Percentiles rank a stretch among this genome's conserved stretches.
phyloP scores from a whole-genome alignment of 1,139 yeast species.

The Eremothecium sinecaudum region DNA sequence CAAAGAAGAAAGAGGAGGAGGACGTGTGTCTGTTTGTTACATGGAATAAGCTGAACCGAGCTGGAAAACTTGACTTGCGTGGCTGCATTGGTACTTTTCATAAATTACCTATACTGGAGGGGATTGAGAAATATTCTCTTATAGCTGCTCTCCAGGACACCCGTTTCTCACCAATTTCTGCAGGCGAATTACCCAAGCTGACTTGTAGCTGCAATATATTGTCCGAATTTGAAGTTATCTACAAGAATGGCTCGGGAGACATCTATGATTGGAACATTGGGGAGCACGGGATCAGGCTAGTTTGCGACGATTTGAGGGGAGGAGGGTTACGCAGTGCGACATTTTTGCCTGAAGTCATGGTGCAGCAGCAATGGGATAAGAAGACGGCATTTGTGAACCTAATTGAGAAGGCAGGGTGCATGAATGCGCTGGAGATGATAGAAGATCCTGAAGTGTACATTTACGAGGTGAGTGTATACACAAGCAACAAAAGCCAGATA shows the following conservation, averaged over 20 bases:
- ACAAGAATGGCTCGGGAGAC: conserved; percentile 16
- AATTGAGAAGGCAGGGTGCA: conserved; percentile 51
- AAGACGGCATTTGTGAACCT: conserved; percentile 60
- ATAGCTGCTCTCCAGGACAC: conserved; percentile 69
- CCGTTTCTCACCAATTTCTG: conserved; percentile 60
- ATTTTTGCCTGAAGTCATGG: conserved; percentile 81
- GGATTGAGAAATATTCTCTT: conserved; percentile 54
- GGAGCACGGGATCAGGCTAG: conserved; percentile 56
- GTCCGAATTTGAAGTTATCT: conserved; percentile 23
- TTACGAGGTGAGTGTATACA: conserved; percentile 27
- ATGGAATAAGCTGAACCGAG: conserved; percentile 48
- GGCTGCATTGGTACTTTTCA: conserved; percentile 93
- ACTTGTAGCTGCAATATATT: conserved; percentile 34
- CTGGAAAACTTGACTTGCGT: conserved; percentile 40
- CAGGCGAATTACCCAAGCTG: conserved; percentile 44
- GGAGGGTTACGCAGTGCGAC: conserved; percentile 53
- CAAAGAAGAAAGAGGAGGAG: conserved; percentile 10
- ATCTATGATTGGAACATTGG: conserved; percentile 72
- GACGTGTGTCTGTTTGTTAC: conserved; percentile 71
- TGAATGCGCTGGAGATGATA: conserved; percentile 12
- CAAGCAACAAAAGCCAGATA: conserved; percentile 24
- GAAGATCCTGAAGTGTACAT: conserved; percentile 22
- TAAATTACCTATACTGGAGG: conserved; percentile 40
- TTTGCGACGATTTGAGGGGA: conserved; percentile 38
- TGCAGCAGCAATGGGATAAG: conserved; percentile 80